Evolutionary conservation across 768 basidiomycete genomes (phyloP), one percentile per base, ranked within the genome.

Genomic region (Chalciporus chontae): DNA sequence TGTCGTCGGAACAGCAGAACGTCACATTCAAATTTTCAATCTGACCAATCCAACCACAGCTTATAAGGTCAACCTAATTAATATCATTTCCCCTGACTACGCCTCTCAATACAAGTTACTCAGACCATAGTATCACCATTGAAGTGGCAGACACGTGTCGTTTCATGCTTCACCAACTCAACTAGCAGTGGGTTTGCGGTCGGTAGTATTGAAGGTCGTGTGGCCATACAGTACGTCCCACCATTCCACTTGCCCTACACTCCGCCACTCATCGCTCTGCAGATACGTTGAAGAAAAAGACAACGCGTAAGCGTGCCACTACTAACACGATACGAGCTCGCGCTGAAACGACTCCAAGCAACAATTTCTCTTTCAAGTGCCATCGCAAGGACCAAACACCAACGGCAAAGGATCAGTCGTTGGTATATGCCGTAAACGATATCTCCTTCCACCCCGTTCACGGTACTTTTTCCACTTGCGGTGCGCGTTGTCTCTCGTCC

Each of bases 1-100:
- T 76, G 94, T 94, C 36, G 90, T 93, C 45, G 94, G 87, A 26
- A 95, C 92, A 1, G 95, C 93, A 6, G 94, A 96, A 52, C 82
- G 93, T 26, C 88, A 94, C 64, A 84, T 97, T 45, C 85, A 90
- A 66, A 89, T 95, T 54, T 88, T 83, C 74, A 89, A 95, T 68
- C 78, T 96, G 43, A 80, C 77, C 15, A 91, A 87, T 64, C 94
- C 94, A 2, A 85, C 77, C 19, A 76, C 82, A 1, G 70, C 87
- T 1, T 90, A 84, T 75, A 90, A 89, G 74, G 91, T 87, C 37
- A 29, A 43, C 48, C 42, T 36, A 70, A 60, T 47, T 19, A 52
- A 49, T 49, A 43, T 45, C 49, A 14, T 34, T 1, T 50, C 40
- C 43, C 23, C 3, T 24, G 42, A 19, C 32, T 18, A n/a, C 38